Evolutionary conservation across 2,329 filamentous ascomycete species (phyloP).

Genomic region (Penicillium hordei): DNA sequence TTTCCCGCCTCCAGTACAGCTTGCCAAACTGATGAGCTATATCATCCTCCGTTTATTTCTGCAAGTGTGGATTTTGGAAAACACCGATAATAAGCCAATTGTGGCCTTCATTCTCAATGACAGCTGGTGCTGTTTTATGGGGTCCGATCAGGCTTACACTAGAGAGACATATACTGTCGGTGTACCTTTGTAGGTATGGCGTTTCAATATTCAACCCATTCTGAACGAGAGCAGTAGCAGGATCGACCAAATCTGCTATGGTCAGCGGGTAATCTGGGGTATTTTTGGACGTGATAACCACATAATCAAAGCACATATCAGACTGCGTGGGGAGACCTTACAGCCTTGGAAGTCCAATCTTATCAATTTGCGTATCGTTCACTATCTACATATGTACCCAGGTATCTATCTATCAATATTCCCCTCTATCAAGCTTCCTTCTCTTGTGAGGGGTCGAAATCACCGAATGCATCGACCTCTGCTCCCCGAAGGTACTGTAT

Average conservation of each 20-base stretch:
- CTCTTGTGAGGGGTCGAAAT: neutral
- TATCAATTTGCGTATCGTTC: neutral
- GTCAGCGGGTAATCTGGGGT: neutral
- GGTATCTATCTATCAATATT: neutral
- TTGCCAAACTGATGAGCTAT: neutral
- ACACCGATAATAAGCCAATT: slow-evolving; percentile 54
- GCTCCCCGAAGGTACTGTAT: neutral
- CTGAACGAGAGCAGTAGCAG: slow-evolving; percentile 59
- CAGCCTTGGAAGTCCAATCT: neutral
- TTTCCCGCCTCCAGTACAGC: slow-evolving; percentile 51
- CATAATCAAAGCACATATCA: neutral
- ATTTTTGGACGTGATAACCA: neutral
- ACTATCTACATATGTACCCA: neutral
- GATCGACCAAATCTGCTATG: slow-evolving; percentile 42
- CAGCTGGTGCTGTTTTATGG: slow-evolving; percentile 48
- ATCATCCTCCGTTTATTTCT: no score
- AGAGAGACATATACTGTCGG: slow-evolving; percentile 53
- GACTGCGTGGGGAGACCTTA: neutral
- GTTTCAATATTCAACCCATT: slow-evolving; percentile 64
- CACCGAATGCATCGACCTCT: neutral
- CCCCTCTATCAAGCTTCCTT: neutral
- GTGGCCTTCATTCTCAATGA: slow-evolving; percentile 53
- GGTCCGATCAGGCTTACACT: slow-evolving; percentile 56
- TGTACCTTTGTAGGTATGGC: slow-evolving; percentile 52
- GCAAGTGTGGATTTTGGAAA: slow-evolving; percentile 41